Conservation (phyloP, 306 rosid species). For the Quercus robur region DNA sequence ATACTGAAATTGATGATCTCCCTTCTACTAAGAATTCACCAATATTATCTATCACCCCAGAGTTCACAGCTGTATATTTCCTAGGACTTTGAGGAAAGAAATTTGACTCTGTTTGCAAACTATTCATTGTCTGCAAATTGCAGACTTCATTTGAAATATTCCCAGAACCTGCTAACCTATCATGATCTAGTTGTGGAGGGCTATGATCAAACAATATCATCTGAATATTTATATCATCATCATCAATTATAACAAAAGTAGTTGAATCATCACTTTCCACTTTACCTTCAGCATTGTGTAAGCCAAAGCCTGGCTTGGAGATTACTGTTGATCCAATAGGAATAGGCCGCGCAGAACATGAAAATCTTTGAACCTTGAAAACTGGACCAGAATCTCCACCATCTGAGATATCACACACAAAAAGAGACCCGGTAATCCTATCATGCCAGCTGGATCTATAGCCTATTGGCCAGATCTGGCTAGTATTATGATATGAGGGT, state of each 20-base stretch:
- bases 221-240: constrained; percentile 50
- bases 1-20: constrained; percentile 59
- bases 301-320: constrained; percentile 36
- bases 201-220: constrained; percentile 63
- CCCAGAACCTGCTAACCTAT: constrained; percentile 56
- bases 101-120: constrained; percentile 8
- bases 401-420: constrained; percentile 67
- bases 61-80: constrained; percentile 12
- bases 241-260: constrained; percentile 30
- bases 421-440: constrained; percentile 78
- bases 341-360: constrained; percentile 59
- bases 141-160: constrained; percentile 31
- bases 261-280: constrained; percentile 39
- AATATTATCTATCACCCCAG: constrained; percentile 54
- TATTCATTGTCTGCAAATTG: constrained; percentile 31
- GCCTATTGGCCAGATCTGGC: constrained; percentile 68
- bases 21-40: constrained; percentile 83
- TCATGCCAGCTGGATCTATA: constrained; percentile 92
- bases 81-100: too few relatives aligned
- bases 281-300: constrained; percentile 30
- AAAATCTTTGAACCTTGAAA: constrained; percentile 67
- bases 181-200: constrained; percentile 54
- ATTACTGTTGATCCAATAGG: constrained; percentile 66
- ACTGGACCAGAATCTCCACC: constrained; percentile 92
- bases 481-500: constrained; percentile 64